phyloP scores from a whole-genome alignment of 306 rosid species.

The Hippophae tibetana region DNA sequence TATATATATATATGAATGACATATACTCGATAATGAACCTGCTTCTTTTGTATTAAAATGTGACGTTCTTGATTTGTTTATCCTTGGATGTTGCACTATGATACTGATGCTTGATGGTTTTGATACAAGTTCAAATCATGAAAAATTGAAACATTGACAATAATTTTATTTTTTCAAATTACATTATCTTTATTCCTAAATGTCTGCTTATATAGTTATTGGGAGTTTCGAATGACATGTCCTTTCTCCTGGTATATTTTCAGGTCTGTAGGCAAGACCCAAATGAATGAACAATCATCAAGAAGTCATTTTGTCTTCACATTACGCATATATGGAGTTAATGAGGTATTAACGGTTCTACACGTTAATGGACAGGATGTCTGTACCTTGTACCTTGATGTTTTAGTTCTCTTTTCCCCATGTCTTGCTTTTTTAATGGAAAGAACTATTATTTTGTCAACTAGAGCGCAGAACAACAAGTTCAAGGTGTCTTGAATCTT shows the following conservation, averaged over 20 bases:
- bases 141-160: too few relatives aligned
- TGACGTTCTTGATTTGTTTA: too few relatives aligned
- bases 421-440: slow-evolving; percentile 4
- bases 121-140: too few relatives aligned
- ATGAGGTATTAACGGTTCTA: slow-evolving; percentile 51
- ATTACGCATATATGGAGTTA: slow-evolving; percentile 73
- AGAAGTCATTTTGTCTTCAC: slow-evolving; percentile 98
- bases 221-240: slow-evolving; percentile 1
- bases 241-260: slow-evolving; percentile 10
- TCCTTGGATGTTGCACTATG: too few relatives aligned
- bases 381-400: background rate
- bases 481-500: slow-evolving; percentile 84
- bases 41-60: too few relatives aligned
- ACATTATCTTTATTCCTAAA: too few relatives aligned
- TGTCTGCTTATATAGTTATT: too few relatives aligned
- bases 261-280: slow-evolving; percentile 96
- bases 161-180: too few relatives aligned
- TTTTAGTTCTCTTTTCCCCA: background rate
- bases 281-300: slow-evolving; percentile 94
- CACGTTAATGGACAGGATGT: too few relatives aligned
- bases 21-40: too few relatives aligned
- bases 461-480: slow-evolving; percentile 95
- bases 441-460: slow-evolving; percentile 8
- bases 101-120: too few relatives aligned
- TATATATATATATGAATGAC: too few relatives aligned